Conservation (phyloP, 495 filamentous ascomycete genomes). For the Massariosphaeria phaeospora region DNA sequence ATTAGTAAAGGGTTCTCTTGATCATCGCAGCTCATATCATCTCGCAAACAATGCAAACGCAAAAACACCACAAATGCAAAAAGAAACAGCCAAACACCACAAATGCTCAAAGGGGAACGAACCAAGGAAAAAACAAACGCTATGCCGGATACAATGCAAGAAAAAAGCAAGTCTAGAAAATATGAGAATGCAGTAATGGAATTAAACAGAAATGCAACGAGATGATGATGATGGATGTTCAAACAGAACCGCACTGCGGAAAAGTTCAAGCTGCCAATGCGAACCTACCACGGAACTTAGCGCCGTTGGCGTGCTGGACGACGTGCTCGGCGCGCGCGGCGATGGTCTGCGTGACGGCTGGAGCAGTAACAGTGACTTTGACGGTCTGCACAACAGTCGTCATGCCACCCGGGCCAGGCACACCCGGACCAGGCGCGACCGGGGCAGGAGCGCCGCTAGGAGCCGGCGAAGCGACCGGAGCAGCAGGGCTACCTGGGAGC, state of each 20-base stretch:
- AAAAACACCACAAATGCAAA: too few relatives aligned
- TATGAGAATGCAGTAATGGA: not conserved
- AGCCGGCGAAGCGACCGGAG: not conserved
- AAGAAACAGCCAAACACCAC: too few relatives aligned
- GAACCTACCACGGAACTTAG: slow-evolving; percentile 11
- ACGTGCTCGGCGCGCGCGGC: slow-evolving; percentile 1
- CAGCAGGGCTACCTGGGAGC: not conserved
- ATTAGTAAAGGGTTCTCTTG: not conserved
- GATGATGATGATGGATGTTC: not conserved
- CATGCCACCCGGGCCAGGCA: not conserved
- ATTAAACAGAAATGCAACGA: too few relatives aligned
- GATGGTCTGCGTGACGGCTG: slow-evolving; percentile 1
- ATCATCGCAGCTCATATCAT: too few relatives aligned
- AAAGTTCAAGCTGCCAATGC: too few relatives aligned
- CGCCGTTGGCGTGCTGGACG: not conserved
- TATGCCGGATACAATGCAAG: not conserved
- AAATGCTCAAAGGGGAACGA: too few relatives aligned
- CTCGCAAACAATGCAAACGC: not conserved
- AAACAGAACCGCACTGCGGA: too few relatives aligned
- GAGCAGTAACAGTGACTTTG: slow-evolving; percentile 17
- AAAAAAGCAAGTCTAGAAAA: not conserved
- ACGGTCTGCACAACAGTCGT: slow-evolving; percentile 6
- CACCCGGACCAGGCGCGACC: not conserved
- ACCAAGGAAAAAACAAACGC: not conserved
- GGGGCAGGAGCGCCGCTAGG: too few relatives aligned